Base-by-base conservation (phyloP, 1,284 basidiomycete genomes). In the Trametes sp. region DNA sequence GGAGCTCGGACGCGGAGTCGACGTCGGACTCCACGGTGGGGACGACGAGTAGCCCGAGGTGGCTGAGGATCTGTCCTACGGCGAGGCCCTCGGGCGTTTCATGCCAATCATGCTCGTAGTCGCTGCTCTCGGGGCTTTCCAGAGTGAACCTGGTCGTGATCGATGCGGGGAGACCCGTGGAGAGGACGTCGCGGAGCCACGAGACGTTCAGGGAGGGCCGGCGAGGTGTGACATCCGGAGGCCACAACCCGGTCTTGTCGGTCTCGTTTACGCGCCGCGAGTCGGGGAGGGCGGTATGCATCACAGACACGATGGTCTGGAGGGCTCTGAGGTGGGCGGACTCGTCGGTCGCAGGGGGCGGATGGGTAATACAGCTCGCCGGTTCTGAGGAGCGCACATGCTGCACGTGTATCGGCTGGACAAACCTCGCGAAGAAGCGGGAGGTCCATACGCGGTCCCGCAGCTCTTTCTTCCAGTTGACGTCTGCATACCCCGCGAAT, bases 151-250 rank as follows among this genome's bases (percentile, higher is more conserved):
- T 62, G 2, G 41, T 55, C 10, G 65, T 64, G 28, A 76, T 61
- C 19, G 57, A 44, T 13, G 59, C 62, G 0, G 73, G 73, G 3
- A 73, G 64, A 0, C 73, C 74, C 13, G 59, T 50, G 2, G 63
- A 44, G 0, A 75, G 59, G 3, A 68, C 55, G 9, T 61, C 23
- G 13, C 64, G 21, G 1, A 77, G 68, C 74, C 74, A 76, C 6
- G 51, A 16, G n/a, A 72, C 65, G 64, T 75, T 76, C 21, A 51
- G 60, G 1, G 72, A 75, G 4, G 38, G 26, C 0, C 28, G 26
- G 14, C 28, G 26, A 16, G 31, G 36, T 26, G 45, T 52, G 33
- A 4, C 28, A 11, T 44, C 49, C 16, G 57, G 63, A 31, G 44
- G 62, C 64, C 59, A 57, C n/a, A n/a, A n/a, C 24, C 31, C 31